A percentile compares a stretch with the other conserved stretches of the same genome.
These are phyloP conservation scores for Yarrowia keelungensis DNA, from an alignment of 805 yeast genomes.

Conservation along the genomic window DNA sequence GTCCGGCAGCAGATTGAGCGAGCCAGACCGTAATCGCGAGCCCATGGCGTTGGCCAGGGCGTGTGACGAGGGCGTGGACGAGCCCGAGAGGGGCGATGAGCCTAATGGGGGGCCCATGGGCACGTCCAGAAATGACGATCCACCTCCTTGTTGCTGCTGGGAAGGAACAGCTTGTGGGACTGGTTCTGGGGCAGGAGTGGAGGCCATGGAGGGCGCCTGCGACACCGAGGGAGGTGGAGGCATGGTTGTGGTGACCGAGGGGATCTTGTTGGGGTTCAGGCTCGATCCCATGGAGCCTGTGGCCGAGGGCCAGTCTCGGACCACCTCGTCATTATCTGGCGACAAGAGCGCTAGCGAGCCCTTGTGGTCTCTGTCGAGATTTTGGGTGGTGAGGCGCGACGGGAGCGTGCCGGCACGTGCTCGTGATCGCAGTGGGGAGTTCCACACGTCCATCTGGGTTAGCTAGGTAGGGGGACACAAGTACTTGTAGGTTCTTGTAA, in stretches of 20 bases:
- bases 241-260: slow-evolving; percentile 43
- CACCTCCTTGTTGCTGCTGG: background rate
- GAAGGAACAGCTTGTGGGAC: slow-evolving; percentile 5
- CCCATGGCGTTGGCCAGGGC: slow-evolving; percentile 31
- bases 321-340: slow-evolving; percentile 44
- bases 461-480: background rate
- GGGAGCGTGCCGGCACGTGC: slow-evolving; percentile 84
- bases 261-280: slow-evolving; percentile 43
- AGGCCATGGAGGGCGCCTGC: slow-evolving; percentile 22
- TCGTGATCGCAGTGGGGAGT: slow-evolving; percentile 55
- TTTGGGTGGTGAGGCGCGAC: slow-evolving; percentile 57
- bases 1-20: slow-evolving; percentile 45
- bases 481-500: no score
- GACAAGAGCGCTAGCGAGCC: slow-evolving; percentile 50
- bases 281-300: slow-evolving; percentile 18
- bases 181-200: slow-evolving; percentile 18
- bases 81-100: slow-evolving; percentile 39
- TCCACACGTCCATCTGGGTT: slow-evolving; percentile 40
- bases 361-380: slow-evolving; percentile 41
- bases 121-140: slow-evolving; percentile 22
- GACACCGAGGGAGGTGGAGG: slow-evolving; percentile 16
- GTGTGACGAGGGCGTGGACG: slow-evolving; percentile 24
- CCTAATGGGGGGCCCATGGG: slow-evolving; percentile 38
- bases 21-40: slow-evolving; percentile 45
- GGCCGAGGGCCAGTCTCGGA: slow-evolving; percentile 29